These are phyloP conservation scores for Vaccinium darrowii DNA, from an alignment of 148 eudicot genomes.

Conservation along the genomic window DNA sequence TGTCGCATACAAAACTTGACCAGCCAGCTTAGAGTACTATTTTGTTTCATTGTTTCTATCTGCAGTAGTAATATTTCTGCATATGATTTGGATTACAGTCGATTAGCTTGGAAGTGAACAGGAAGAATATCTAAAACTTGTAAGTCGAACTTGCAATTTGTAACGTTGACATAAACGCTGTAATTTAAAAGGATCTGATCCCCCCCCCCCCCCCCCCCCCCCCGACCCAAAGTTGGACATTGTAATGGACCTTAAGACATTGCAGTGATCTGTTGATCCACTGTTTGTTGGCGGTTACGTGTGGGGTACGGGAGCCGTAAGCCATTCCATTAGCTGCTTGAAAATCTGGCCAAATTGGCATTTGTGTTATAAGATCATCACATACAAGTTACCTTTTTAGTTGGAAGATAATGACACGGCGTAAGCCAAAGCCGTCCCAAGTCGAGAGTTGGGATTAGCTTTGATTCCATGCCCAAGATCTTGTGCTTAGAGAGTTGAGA, in stretches of 20 bases:
- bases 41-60: neutral
- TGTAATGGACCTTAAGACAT: neutral
- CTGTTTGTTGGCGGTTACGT: neutral
- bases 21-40: neutral
- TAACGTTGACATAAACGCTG: neutral
- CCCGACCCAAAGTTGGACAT: neutral
- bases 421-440: neutral
- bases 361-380: neutral
- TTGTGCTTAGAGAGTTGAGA: neutral
- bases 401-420: neutral
- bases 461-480: neutral
- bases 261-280: neutral
- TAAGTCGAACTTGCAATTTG: constrained; percentile 4
- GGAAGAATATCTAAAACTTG: neutral
- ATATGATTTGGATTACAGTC: neutral
- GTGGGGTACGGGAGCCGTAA: neutral
- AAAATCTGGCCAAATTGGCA: neutral
- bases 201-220: neutral
- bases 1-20: neutral
- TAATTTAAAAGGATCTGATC: neutral
- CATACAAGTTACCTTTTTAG: neutral
- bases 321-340: neutral
- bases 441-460: neutral
- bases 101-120: neutral
- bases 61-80: neutral